Conservation (phyloP, 140 eudicot species). For the Stevia rebaudiana region DNA sequence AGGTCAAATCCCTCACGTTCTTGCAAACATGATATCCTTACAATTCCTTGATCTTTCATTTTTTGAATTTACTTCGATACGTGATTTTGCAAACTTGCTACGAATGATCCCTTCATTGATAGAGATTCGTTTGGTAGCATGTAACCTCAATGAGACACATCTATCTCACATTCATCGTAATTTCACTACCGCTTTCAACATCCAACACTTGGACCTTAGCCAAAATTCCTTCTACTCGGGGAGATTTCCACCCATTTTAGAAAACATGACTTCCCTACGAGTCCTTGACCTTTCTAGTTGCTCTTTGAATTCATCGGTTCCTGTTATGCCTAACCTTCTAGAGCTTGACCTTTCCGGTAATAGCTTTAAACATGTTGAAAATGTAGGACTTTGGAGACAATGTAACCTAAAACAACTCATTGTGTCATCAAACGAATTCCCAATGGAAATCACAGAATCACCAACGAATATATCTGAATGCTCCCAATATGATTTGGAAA, state of each 20-base stretch:
- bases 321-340: background rate
- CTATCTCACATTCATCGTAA: background rate
- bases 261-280: background rate
- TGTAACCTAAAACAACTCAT: constrained; percentile 8
- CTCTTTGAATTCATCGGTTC: background rate
- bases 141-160: background rate
- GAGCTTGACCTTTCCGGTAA: background rate
- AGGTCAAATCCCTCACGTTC: background rate
- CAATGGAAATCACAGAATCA: background rate
- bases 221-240: background rate
- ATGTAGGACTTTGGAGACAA: background rate
- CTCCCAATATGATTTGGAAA: background rate
- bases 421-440: background rate
- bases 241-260: background rate
- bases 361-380: background rate
- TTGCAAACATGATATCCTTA: constrained; percentile 11
- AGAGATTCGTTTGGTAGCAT: background rate
- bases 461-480: background rate
- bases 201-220: constrained; percentile 15
- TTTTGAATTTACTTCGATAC: background rate
- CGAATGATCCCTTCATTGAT: background rate
- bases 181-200: background rate
- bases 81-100: background rate
- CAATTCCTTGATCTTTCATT: background rate
- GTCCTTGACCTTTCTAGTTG: background rate